Evolutionary conservation across 163 green algal genomes (phyloP).

Genomic region (Coccomyxa subellipsoidea): DNA sequence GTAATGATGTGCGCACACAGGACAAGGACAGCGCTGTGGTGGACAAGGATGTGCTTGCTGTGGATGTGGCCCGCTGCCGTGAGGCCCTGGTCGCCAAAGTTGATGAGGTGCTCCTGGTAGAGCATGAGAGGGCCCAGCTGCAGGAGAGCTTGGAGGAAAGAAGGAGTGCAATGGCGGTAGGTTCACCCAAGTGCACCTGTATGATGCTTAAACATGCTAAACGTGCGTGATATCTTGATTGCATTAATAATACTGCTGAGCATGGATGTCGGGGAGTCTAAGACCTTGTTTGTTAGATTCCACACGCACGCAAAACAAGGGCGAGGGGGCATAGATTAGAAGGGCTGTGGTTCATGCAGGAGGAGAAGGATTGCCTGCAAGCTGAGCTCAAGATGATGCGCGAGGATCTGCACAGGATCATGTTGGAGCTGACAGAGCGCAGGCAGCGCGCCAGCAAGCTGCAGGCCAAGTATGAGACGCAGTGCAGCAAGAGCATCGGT

Average conservation of each 20-base stretch:
- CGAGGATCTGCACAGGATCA: conserved; percentile 80
- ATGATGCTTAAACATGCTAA: too few relatives aligned
- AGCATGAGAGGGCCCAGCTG: conserved; percentile 74
- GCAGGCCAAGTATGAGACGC: conserved; percentile 64
- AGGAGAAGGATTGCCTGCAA: conserved; percentile 52
- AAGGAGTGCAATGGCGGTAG: conserved; percentile 64
- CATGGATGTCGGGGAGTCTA: too few relatives aligned
- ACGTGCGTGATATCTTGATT: too few relatives aligned
- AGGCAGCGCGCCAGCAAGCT: conserved; percentile 58
- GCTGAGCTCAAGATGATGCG: conserved; percentile 71
- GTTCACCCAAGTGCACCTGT: too few relatives aligned
- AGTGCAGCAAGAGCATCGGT: conserved; percentile 38
- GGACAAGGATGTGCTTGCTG: conserved; percentile 74
- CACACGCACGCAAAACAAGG: too few relatives aligned
- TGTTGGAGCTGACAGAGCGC: conserved; percentile 65
- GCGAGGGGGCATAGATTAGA: too few relatives aligned
- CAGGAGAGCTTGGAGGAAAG: conserved; percentile 71
- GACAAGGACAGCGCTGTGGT: conserved; percentile 79
- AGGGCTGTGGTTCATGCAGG: too few relatives aligned
- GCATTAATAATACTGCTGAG: too few relatives aligned
- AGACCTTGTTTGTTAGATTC: too few relatives aligned
- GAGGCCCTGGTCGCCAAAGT: conserved; percentile 56
- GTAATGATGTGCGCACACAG: too few relatives aligned
- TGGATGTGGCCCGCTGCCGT: conserved; percentile 69
- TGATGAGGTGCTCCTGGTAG: conserved; percentile 73